These are phyloP conservation scores for Trichosanthes cucumerina DNA, from an alignment of 306 rosid genomes.

Conservation along the genomic window DNA sequence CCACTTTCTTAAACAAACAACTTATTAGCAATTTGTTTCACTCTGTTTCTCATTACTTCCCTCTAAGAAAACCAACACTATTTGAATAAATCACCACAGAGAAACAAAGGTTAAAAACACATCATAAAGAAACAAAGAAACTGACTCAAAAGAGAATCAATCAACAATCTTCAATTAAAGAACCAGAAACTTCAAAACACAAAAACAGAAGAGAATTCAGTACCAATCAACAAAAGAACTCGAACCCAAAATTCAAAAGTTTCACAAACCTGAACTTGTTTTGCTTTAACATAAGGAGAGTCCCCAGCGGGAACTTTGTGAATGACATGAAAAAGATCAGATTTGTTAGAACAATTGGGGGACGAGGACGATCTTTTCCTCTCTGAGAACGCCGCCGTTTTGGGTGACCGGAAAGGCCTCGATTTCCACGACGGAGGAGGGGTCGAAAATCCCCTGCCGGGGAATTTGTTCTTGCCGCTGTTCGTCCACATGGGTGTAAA, in stretches of 20 bases:
- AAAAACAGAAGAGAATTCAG: background rate
- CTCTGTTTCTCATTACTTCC: background rate
- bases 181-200: background rate
- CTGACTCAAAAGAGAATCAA: background rate
- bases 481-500: slow-evolving; percentile 26
- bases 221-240: background rate
- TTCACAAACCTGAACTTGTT: slow-evolving; percentile 73
- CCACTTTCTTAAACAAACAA: background rate
- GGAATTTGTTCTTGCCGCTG: slow-evolving; percentile 25
- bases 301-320: slow-evolving; percentile 89
- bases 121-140: background rate
- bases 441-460: slow-evolving; percentile 43
- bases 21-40: background rate
- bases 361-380: slow-evolving; percentile 41
- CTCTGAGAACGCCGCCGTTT: slow-evolving; percentile 39
- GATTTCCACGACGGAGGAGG: slow-evolving; percentile 41
- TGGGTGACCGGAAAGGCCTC: slow-evolving; percentile 20
- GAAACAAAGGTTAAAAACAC: background rate
- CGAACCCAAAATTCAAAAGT: background rate
- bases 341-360: slow-evolving; percentile 23
- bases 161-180: background rate
- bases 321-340: slow-evolving; percentile 51
- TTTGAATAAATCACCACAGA: background rate
- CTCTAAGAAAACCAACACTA: background rate
- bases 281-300: slow-evolving; percentile 88